Evolutionary conservation across 495 filamentous ascomycete species (phyloP).

Genomic region (Lasiosphaeria ovina): DNA sequence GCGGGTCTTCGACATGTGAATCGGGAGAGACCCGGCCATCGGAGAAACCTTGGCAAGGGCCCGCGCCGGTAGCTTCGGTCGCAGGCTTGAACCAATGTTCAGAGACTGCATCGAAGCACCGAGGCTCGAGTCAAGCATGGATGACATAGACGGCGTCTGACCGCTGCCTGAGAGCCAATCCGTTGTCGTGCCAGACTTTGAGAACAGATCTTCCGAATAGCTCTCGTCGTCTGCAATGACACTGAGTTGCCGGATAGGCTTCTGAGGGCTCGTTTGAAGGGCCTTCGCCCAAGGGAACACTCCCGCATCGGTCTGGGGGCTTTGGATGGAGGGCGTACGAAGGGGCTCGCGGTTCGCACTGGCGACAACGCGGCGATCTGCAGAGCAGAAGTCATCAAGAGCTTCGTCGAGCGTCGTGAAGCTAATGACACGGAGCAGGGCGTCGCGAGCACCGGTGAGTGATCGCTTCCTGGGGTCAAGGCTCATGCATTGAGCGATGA

Average conservation of each 20-base stretch:
- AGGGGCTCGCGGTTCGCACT: slow-evolving; percentile 92
- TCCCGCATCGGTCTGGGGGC: slow-evolving; percentile 72
- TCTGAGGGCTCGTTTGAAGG: slow-evolving; percentile 71
- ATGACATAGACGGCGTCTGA: slow-evolving; percentile 75
- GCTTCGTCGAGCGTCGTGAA: slow-evolving; percentile 88
- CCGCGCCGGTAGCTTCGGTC: slow-evolving; percentile 32
- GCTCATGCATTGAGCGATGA: slow-evolving; percentile 81
- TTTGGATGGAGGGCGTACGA: slow-evolving; percentile 91
- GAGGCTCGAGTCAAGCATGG: slow-evolving; percentile 71
- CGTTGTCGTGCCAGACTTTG: slow-evolving; percentile 68
- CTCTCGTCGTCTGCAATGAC: slow-evolving; percentile 73
- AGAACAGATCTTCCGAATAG: slow-evolving; percentile 86
- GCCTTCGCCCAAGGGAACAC: slow-evolving; percentile 96
- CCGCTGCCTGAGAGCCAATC: slow-evolving; percentile 69
- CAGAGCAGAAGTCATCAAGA: slow-evolving; percentile 90
- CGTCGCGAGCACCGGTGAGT: slow-evolving; percentile 69
- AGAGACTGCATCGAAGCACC: slow-evolving; percentile 67
- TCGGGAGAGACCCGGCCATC: slow-evolving; percentile 77
- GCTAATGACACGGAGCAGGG: slow-evolving; percentile 72
- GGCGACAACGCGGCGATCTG: slow-evolving; percentile 67
- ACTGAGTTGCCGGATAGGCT: slow-evolving; percentile 79
- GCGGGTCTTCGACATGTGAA: slow-evolving; percentile 60
- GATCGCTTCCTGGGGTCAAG: slow-evolving; percentile 89
- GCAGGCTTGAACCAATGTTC: slow-evolving; percentile 41
- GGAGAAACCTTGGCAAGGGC: slow-evolving; percentile 31